These are phyloP conservation scores for Stenogyne calaminthoides DNA, from an alignment of 305 asterid species.

Conservation along the genomic window DNA sequence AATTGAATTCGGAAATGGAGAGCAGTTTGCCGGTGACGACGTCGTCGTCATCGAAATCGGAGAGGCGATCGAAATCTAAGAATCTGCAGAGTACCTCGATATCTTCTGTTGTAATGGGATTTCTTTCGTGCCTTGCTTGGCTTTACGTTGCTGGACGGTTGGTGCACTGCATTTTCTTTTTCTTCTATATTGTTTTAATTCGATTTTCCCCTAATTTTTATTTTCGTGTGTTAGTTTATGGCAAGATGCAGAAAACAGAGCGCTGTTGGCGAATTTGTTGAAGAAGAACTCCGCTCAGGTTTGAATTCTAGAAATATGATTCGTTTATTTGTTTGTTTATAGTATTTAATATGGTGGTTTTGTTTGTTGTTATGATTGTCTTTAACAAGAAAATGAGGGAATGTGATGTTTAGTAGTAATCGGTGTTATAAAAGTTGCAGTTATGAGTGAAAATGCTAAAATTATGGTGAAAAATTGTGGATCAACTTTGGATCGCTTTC, in stretches of 20 bases:
- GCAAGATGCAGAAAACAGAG: constrained; percentile 93
- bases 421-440: neutral
- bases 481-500: constrained; percentile 14
- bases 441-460: constrained; percentile 7
- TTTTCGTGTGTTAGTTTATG: constrained; percentile 57
- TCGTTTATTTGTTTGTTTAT: neutral
- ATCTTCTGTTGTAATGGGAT: constrained; percentile 64
- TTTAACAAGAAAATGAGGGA: neutral
- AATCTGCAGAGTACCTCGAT: constrained; percentile 51
- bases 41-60: constrained; percentile 52
- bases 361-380: neutral
- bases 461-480: neutral
- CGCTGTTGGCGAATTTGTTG: constrained; percentile 54
- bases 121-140: constrained; percentile 86
- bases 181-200: neutral
- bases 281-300: constrained; percentile 75
- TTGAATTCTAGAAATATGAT: constrained; percentile 30
- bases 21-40: constrained; percentile 52
- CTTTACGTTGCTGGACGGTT: constrained; percentile 90
- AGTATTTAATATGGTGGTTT: neutral
- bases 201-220: neutral
- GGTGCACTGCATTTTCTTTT: constrained; percentile 15
- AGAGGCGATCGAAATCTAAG: constrained; percentile 78
- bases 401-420: neutral
- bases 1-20: constrained; percentile 43